Evolutionary conservation across 2,329 filamentous ascomycete species (phyloP), one percentile per base, ranked within the genome.

Genomic region (Cordyceps tenuipes): DNA sequence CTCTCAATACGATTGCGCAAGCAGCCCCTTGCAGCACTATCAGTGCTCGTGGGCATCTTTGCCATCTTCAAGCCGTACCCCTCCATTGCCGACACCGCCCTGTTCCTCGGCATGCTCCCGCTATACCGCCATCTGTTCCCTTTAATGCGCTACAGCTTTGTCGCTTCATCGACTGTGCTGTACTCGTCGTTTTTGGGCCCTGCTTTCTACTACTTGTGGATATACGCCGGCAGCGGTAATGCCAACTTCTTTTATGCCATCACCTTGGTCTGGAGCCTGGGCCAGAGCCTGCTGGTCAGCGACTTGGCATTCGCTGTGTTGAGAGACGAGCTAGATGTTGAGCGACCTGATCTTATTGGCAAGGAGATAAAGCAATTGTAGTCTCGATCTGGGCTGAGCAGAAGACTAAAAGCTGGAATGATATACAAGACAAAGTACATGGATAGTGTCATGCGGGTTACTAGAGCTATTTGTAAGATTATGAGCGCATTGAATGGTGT

Each of bases 241-340:
- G 94, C 94, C 62, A 99, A 99, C 72, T 99, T 99, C 77, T 99
- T 99, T 76, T 99, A 99, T 71, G 94, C 94, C 65, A 97, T 99
- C 68, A 99, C 94, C 0, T 77, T 99, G n/a, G 94, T 99, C 0
- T 99, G 94, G 94, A 96, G 91, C 70, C 73, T 99, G 26, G 94
- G 91, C 0, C 81, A 96, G 66, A 92, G 91, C 43, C 80, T 99
- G 63, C 77, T 99, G 34, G 83, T 97, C 7, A 91, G 90, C 12
- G 94, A 99, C 71, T 80, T 91, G 57, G 79, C 96, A 2, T 97
- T 95, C 75, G 91, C 94, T 0, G 85, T 92, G 6, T 77, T 99
- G 63, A 79, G 94, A 62, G 94, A 99, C 68, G 94, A 99, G 73
- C 91, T 91, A 87, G 94, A 99, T 72, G 83, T 90, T 5, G 91